Evolutionary conservation across 805 yeast genomes (phyloP), one percentile per base, ranked within the genome.

Genomic region (Yarrowia deformans): DNA sequence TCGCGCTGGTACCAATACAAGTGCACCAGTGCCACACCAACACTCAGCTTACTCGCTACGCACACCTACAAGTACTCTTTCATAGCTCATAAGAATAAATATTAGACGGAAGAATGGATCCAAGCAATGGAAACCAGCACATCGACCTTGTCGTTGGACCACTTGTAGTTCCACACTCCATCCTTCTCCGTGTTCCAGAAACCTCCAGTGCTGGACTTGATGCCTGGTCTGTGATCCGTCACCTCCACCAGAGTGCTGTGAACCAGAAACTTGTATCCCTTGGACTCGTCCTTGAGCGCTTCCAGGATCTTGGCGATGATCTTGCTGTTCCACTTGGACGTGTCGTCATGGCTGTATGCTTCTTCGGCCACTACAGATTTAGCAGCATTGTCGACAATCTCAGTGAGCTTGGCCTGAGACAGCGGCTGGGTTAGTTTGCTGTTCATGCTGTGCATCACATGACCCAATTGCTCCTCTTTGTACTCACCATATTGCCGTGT

Each of bases 101-200:
- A 29, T 23, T 50, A 61, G n/a, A 60, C 67, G 19, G 69, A 43
- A 18, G 71, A 67, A 19, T 67, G 67, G 16, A 74, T 67, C 75
- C 75, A 74, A 16, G 72, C 74, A 61, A 74, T 70, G 48, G 72
- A 72, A 13, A 74, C 66, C 29, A 74, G 39, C 16, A 72, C 75
- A 16, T 71, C 74, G 9, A 71, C 70, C 18, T 69, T 69, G 37
- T 63, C 69, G n/a, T 71, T 70, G 49, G 66, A 54, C 70, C 71
- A 71, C 40, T 71, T 71, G 67, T 70, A 67, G 50, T 73, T 72
- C 75, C 75, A 74, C 8, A 73, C 63, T 1, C 76, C 76, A 43
- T 74, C 76, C 50, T 72, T 72, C 10, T 72, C 75, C 32, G 71
- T n/a, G 67, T 74, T 72, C 73, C 74, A 72, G 49, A 55, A 71